Percentiles rank a stretch among this genome's conserved stretches.
These are phyloP conservation scores for Tulasnella sp. DNA, from an alignment of 768 basidiomycete species.

Conservation along the genomic window DNA sequence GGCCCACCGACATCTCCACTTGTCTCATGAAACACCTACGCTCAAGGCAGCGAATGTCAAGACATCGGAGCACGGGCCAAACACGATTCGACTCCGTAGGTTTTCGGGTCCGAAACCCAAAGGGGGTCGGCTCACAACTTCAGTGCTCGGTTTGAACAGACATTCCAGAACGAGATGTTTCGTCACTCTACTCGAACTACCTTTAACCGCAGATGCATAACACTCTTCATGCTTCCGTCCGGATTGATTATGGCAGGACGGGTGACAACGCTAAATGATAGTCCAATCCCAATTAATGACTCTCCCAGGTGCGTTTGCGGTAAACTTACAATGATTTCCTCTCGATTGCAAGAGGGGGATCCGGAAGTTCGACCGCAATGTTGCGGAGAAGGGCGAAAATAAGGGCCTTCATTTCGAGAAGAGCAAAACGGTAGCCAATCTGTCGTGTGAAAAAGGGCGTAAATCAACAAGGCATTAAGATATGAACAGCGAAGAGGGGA, in stretches of 20 bases:
- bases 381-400: constrained; percentile 40
- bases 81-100: no score
- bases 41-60: no score
- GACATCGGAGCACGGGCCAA: no score
- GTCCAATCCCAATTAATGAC: not conserved
- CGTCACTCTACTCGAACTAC: not conserved
- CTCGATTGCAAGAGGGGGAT: constrained; percentile 33
- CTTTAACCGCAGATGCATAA: not conserved
- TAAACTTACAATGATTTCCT: not conserved
- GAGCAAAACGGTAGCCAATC: constrained; percentile 9
- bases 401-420: constrained; percentile 28
- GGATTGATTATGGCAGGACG: not conserved
- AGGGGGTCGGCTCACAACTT: no score
- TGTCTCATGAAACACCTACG: no score
- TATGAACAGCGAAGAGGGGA: constrained; percentile 24
- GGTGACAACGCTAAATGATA: not conserved
- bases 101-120: no score
- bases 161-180: no score
- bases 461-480: constrained; percentile 27
- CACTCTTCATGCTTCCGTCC: not conserved
- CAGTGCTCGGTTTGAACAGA: no score
- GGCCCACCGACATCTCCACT: no score
- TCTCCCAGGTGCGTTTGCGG: not conserved
- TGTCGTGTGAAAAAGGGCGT: not conserved
- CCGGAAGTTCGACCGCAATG: constrained; percentile 43